These are phyloP conservation scores for Fusarium irregulare DNA, from an alignment of 2,329 filamentous ascomycete species.

Conservation along the genomic window DNA sequence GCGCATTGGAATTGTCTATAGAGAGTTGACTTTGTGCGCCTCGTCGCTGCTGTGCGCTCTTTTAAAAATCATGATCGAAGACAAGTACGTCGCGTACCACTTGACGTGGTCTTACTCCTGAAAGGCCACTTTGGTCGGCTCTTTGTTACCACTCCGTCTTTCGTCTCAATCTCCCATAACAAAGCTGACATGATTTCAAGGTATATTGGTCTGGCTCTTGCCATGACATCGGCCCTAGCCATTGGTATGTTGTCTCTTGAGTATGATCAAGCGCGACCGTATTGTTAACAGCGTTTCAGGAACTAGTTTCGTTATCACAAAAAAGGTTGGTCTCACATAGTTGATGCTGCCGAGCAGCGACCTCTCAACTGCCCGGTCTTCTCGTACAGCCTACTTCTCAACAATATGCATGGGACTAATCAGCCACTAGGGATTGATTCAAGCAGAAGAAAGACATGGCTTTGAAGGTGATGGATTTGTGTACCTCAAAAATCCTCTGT, in stretches of 20 bases:
- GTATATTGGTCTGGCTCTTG: slow-evolving; percentile 80
- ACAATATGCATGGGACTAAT: slow-evolving; percentile 21
- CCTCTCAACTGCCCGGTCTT: not conserved
- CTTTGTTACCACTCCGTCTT: slow-evolving; percentile 6
- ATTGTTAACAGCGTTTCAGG: slow-evolving; percentile 62
- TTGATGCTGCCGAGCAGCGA: not conserved
- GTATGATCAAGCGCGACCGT: not conserved
- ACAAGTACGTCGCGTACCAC: slow-evolving; percentile 51
- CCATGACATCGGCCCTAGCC: slow-evolving; percentile 78
- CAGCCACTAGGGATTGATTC: slow-evolving; percentile 77
- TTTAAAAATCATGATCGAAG: slow-evolving; percentile 51
- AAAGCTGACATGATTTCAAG: slow-evolving; percentile 55
- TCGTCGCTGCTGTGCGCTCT: slow-evolving; percentile 35
- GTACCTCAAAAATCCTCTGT: slow-evolving; percentile 93
- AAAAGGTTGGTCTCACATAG: slow-evolving; percentile 74
- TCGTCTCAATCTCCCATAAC: not conserved
- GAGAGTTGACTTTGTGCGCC: slow-evolving; percentile 20
- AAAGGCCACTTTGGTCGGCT: slow-evolving; percentile 5
- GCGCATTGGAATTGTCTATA: slow-evolving; percentile 22
- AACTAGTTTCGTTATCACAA: slow-evolving; percentile 98
- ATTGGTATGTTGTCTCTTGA: slow-evolving; percentile 69
- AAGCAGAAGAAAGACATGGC: slow-evolving; percentile 89
- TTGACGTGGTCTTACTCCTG: slow-evolving; percentile 13
- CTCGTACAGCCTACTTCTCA: not conserved
- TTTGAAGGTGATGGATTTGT: slow-evolving; percentile 97